Evolutionary conservation across 139 green algal genomes (phyloP), one percentile per base, ranked within the genome.

Genomic region (Coccomyxa sp.): DNA sequence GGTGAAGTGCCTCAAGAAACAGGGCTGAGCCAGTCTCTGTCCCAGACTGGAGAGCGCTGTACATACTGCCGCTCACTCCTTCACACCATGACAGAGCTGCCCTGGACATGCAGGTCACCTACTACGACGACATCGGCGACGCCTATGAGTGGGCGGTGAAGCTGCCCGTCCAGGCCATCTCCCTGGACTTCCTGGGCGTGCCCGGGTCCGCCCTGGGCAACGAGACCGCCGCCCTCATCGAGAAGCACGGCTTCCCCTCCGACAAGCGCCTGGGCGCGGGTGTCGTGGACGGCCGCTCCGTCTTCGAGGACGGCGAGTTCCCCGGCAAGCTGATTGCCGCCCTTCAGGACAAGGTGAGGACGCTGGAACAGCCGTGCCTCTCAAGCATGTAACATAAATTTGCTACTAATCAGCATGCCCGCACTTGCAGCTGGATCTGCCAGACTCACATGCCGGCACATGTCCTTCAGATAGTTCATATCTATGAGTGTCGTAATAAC

Each of bases 261-360:
- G 82, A 78, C 85, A 97, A 96, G 90, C 80, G 88, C 38, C 87
- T 98, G 71, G 91, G 89, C 1, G 90, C 88, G 7, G 94, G 94
- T 75, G 81, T 98, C 9, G 86, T 98, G 37, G 93, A 97, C 80
- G 94, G 92, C 27, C 90, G 94, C 31, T 92, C 85, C 39, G 82
- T 94, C 50, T 98, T 90, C 89, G 87, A 84, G 14, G 93, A 97
- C 81, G 85, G 88, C 55, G 85, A 79, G 29, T 54, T 37, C 2
- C 55, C 81, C 24, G 29, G 76, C 44, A 39, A 76, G 31, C 39
- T 88, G 29, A 70, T 91, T 41, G 64, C 79, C 5, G 74, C 83
- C 7, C 78, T 95, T 44, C 73, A 88, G 8, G 69, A 24, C 38
- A 76, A 76, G 71, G 71, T 35, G 39, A 16, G 36, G 24, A 16